Evolutionary conservation across 208 protist genomes (phyloP).

Genomic region (Leishmania arabica): DNA sequence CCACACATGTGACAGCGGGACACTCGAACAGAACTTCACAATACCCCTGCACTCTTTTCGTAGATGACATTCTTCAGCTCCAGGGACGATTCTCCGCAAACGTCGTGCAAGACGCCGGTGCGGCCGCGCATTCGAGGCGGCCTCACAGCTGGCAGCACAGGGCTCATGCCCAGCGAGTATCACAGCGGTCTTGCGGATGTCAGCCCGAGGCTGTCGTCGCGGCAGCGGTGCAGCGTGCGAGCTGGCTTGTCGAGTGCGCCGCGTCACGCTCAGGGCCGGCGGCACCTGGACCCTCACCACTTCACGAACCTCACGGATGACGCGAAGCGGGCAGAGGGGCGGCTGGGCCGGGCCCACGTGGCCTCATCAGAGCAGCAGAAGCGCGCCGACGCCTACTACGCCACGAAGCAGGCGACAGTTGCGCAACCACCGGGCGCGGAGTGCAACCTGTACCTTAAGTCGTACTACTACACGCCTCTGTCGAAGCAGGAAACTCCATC

Average conservation of each 20-base stretch:
- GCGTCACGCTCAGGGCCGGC: slow-evolving; percentile 18
- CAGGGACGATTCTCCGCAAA: slow-evolving; percentile 11
- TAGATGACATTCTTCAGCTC: slow-evolving; percentile 6
- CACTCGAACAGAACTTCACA: background rate
- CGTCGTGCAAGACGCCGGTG: slow-evolving; percentile 16
- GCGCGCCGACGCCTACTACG: slow-evolving; percentile 38
- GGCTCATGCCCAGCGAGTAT: slow-evolving; percentile 30
- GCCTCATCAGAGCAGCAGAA: slow-evolving; percentile 25
- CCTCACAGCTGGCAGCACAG: slow-evolving; percentile 24
- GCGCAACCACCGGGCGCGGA: slow-evolving; percentile 33
- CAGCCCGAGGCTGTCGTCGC: background rate
- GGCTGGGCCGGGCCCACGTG: slow-evolving; percentile 51
- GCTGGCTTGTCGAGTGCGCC: background rate
- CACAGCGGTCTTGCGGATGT: slow-evolving; percentile 16
- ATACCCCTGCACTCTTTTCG: too few species aligned
- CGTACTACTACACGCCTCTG: slow-evolving; percentile 55
- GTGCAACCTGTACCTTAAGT: slow-evolving; percentile 49
- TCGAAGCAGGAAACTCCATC: slow-evolving; percentile 19
- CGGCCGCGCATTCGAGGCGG: slow-evolving; percentile 17
- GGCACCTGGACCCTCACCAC: slow-evolving; percentile 64
- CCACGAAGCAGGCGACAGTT: slow-evolving; percentile 15
- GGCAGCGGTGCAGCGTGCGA: slow-evolving; percentile 16
- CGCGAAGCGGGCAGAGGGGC: slow-evolving; percentile 65
- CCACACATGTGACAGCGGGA: background rate
- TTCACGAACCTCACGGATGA: slow-evolving; percentile 63